Percentiles rank a stretch among this genome's conserved stretches.
phyloP scores from a whole-genome alignment of 805 yeast species.

The Lachancea quebecensis region DNA sequence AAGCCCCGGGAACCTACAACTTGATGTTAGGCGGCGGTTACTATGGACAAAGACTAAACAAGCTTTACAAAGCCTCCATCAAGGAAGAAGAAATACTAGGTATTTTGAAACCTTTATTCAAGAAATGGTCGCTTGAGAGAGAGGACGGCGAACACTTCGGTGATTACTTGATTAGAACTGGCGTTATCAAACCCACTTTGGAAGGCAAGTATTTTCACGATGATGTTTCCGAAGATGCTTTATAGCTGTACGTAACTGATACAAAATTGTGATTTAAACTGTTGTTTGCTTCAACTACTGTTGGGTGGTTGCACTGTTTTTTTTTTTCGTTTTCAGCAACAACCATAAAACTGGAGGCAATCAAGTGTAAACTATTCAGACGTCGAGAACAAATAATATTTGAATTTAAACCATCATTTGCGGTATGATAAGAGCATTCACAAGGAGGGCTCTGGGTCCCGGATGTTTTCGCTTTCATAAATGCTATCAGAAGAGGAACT shows the following conservation, averaged over 20 bases:
- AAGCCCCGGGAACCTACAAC: slow-evolving; percentile 89
- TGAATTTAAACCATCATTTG: no score
- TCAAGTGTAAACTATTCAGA: not conserved
- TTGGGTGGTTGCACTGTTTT: not conserved
- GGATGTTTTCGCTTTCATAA: not conserved
- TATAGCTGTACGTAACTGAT: slow-evolving; percentile 3
- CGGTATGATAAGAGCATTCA: no score
- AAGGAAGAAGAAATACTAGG: slow-evolving; percentile 82
- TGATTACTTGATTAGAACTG: slow-evolving; percentile 80
- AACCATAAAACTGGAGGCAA: not conserved
- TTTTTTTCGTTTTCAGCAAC: not conserved
- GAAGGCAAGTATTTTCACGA: slow-evolving; percentile 96
- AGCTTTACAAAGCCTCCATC: slow-evolving; percentile 78
- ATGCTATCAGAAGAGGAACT: not conserved
- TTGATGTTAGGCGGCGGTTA: slow-evolving; percentile 94
- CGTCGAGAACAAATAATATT: not conserved
- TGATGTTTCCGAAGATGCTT: slow-evolving; percentile 75
- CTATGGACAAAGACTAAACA: slow-evolving; percentile 87
- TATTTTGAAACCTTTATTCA: slow-evolving; percentile 76
- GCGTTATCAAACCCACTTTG: slow-evolving; percentile 79
- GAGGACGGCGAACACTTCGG: slow-evolving; percentile 91
- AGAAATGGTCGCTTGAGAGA: slow-evolving; percentile 91
- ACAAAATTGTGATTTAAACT: no score
- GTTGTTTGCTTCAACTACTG: no score
- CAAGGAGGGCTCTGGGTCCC: no score